These are phyloP conservation scores for Backusella parvicylindrica DNA, from an alignment of 192 early-diverging fungal genomes.

Conservation along the genomic window DNA sequence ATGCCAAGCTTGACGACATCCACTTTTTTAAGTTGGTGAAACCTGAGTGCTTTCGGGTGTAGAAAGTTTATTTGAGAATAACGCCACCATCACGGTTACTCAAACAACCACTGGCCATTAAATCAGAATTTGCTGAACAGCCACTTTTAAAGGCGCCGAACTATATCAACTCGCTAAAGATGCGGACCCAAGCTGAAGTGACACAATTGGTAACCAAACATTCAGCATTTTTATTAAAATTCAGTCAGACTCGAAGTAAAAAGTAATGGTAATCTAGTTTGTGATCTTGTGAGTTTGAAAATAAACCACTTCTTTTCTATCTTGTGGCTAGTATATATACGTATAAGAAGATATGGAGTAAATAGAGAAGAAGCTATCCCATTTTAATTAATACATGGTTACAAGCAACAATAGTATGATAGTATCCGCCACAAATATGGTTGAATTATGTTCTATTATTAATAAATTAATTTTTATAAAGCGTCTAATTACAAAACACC, in stretches of 20 bases:
- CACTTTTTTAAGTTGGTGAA: not conserved
- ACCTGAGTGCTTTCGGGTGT: not conserved
- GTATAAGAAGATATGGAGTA: not conserved
- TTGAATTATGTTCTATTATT: not conserved
- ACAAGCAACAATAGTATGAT: not conserved
- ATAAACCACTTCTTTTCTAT: not conserved
- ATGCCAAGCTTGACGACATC: not conserved
- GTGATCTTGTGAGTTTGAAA: not conserved
- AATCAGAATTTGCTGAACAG: not conserved
- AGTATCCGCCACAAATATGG: not conserved
- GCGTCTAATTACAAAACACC: not conserved
- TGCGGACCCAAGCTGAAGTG: not conserved
- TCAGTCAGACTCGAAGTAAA: not conserved
- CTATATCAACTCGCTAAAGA: not conserved
- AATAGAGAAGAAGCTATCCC: not conserved
- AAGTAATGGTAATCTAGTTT: not conserved
- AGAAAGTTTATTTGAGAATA: not conserved
- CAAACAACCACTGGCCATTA: not conserved
- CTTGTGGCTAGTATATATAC: too few relatives aligned
- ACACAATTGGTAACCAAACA: not conserved
- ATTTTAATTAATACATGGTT: not conserved
- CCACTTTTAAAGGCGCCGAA: slow-evolving; percentile 2
- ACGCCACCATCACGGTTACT: slow-evolving; percentile 1
- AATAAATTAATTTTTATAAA: not conserved
- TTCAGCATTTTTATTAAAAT: not conserved